Conservation (phyloP, 768 basidiomycete genomes). For the Strobilomyces dryophilus region DNA sequence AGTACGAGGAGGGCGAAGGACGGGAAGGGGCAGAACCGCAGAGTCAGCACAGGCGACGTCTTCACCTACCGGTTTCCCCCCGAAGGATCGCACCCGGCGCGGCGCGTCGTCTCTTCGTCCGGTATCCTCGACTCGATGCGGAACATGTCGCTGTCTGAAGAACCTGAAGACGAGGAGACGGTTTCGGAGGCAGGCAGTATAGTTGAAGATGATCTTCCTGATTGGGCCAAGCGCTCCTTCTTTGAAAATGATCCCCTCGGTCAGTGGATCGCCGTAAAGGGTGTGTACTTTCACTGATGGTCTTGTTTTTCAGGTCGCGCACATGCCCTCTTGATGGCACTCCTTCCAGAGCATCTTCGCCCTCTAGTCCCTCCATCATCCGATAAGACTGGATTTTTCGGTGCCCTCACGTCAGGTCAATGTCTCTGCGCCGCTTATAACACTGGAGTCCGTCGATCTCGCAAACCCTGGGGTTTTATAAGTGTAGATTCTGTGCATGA, state of each 20-base stretch:
- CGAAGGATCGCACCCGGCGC: constrained; percentile 24
- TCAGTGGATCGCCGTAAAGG: constrained; percentile 31
- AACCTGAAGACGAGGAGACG: constrained; percentile 53
- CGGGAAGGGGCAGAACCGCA: constrained; percentile 34
- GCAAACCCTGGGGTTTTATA: constrained; percentile 87
- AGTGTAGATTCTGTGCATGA: constrained; percentile 76
- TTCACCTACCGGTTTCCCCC: constrained; percentile 21
- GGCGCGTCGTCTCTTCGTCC: constrained; percentile 53
- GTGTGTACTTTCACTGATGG: neutral
- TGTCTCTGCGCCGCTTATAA: constrained; percentile 81
- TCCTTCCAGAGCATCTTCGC: constrained; percentile 58
- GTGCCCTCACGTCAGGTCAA: constrained; percentile 68
- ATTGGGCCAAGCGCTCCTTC: constrained; percentile 64
- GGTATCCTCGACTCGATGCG: constrained; percentile 54
- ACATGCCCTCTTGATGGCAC: constrained; percentile 53
- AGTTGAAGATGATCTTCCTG: constrained; percentile 70
- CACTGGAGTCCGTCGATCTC: constrained; percentile 70
- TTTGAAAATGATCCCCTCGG: constrained; percentile 59
- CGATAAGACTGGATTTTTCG: constrained; percentile 42
- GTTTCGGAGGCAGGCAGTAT: constrained; percentile 41
- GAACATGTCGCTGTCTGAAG: constrained; percentile 45
- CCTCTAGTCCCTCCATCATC: constrained; percentile 32
- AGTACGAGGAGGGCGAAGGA: constrained; percentile 41
- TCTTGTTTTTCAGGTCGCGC: constrained; percentile 49
- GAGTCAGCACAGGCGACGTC: constrained; percentile 29